Evolutionary conservation across 768 basidiomycete genomes (phyloP).

Genomic region (Boletus coccyginus): DNA sequence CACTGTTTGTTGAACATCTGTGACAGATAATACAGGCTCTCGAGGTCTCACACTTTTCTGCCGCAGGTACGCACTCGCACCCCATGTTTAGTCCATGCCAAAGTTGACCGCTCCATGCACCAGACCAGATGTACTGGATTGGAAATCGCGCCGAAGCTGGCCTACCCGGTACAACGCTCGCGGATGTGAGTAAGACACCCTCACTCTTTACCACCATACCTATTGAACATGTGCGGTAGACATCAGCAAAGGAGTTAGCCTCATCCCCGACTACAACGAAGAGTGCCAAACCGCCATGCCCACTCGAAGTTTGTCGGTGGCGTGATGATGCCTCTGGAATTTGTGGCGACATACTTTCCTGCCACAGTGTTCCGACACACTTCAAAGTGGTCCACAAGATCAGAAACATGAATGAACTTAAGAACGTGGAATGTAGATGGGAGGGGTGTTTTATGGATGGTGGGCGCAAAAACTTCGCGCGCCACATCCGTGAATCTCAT

Average conservation of each 20-base stretch:
- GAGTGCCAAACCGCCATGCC: not conserved
- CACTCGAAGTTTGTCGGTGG: not conserved
- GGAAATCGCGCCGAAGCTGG: no score
- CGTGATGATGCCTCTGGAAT: not conserved
- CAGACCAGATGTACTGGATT: not conserved
- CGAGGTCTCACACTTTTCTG: no score
- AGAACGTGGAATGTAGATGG: not conserved
- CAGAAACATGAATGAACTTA: not conserved
- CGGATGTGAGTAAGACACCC: not conserved
- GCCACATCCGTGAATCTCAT: constrained; percentile 1
- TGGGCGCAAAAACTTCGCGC: not conserved
- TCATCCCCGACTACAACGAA: not conserved
- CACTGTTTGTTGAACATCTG: not conserved
- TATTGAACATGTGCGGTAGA: not conserved
- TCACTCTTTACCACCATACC: not conserved
- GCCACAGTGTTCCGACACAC: not conserved
- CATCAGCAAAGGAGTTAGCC: not conserved
- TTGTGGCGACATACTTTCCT: not conserved
- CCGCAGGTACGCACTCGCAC: no score
- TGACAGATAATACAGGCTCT: not conserved
- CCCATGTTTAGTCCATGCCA: no score
- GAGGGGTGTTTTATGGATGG: not conserved
- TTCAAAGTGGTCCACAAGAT: not conserved
- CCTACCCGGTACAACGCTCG: not conserved
- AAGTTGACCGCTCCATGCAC: not conserved